Base-by-base conservation (phyloP, 2,329 filamentous ascomycete species). In the Verticillium dahliae region DNA sequence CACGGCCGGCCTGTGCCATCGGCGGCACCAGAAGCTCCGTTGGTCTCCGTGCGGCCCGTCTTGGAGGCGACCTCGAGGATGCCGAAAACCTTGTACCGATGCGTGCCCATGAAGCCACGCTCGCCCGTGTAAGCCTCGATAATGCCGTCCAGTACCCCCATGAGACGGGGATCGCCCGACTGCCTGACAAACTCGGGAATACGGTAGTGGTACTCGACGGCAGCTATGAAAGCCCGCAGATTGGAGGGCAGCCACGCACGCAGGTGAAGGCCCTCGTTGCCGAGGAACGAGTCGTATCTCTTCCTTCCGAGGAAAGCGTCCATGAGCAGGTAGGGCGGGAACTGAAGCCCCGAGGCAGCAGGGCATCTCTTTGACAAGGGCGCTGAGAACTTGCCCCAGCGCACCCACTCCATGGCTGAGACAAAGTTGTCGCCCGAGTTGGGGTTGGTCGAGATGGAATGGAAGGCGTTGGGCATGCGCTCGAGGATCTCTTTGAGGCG, bases 41-140 rank as follows among this genome's bases (percentile, higher is more conserved):
- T 84, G 0, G 81, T 83, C 62, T 78, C 81, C 0, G 81, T 80
- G 4, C 81, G 75, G 2, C 81, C 81, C 0, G 79, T 81, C 68
- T 84, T 84, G 50, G 76, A 78, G 1, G 81, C 81, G 14, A 83
- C 77, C 62, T 84, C 81, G 0, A 84, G 75, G 34, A 84, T 80
- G 1, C 81, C 82, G 64, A 82, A 84, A 4, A 84, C 81, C 66
- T 84, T 84, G 68, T 84, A 83, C n/a, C 81, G 72, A 65, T 85
- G 81, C 0, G 78, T 79, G 5, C 82, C 81, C 81, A 84, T 82
- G 67, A 84, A 84, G 0, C 82, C 81, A 22, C 81, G 74, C 65
- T 84, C 81, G 0, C 81, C 82, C 0, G 80, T 79, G 63, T 84
- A 85, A 0, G 81, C 80, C 66, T 84, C 82, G 1, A 84, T 76